Base-by-base conservation (phyloP, 2,329 filamentous ascomycete genomes). In the Parastagonospora nodorum region DNA sequence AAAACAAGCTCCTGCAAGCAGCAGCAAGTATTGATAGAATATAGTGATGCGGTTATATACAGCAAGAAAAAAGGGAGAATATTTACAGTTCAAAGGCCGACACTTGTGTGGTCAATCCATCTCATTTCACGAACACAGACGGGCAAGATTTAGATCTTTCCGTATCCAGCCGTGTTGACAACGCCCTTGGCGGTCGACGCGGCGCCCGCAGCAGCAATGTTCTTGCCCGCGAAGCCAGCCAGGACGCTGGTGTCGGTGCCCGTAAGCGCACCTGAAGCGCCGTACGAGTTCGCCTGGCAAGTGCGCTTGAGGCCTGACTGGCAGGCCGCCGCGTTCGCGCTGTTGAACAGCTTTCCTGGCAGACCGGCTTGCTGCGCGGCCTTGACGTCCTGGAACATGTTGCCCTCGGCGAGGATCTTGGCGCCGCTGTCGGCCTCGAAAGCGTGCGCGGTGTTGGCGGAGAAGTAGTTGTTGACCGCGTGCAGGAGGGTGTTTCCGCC, bases 391-490 rank as follows among this genome's bases (percentile, higher is more conserved):
- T 83, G 78, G 76, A 84, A 85, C 41, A 82, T 71, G 60, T 83
- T 84, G 32, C 83, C 83, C 71, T 85, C 83, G 2, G 79, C 79
- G 16, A 85, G 73, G 37, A 83, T 77, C 53, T 60, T 62, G 44
- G 64, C 61, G 35, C 72, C 74, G 41, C 64, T 53, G 53, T 67
- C 71, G 46, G 66, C 68, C 55, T 84, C 84, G 66, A 86, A 85
- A n/a, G 82, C 80, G 71, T 86, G 84, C 42, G 80, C 80, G 15
- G 71, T 66, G 68, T 79, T 81, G 63, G 79, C 75, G 66, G 82
- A 77, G 74, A 77, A 85, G 78, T 82, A 84, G 77, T 85, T 86
- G 80, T 85, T 85, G 66, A 84, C 81, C 36, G 80, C 81, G 70
- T 86, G 84, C 45, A 86, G 73, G 38, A 84, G 77, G 47, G 83